Evolutionary conservation across 2,329 filamentous ascomycete genomes (phyloP), one percentile per base, ranked within the genome.

Genomic region (Lachnellula cervina): DNA sequence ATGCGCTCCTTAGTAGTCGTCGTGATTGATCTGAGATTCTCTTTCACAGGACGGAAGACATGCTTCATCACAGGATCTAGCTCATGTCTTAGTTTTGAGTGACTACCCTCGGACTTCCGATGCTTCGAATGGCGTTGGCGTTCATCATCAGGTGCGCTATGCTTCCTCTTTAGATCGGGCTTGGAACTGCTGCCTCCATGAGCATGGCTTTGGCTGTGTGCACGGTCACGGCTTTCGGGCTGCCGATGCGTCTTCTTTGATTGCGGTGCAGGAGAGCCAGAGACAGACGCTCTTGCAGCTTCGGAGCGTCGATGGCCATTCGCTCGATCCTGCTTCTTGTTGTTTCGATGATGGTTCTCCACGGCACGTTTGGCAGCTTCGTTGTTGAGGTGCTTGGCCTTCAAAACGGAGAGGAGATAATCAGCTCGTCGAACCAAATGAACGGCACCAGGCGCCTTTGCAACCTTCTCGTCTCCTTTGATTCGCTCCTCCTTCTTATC

Each of bases 381-480:
- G 67, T 96, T 89, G 59, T 84, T 84, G 2, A 85, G 87, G 72
- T 95, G 90, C 68, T 96, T 85, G 13, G 83, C 90, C 69, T 93
- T 90, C 58, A 99, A 77, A 1, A 99, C 91, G n/a, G 91, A 96
- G 42, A 99, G 80, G 14, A 99, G 81, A 69, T 99, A 99, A 68
- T 97, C 94, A 9, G 93, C 89, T 57, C 94, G 88, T 48, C 94
- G 90, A 52, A 97, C 93, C 45, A 99, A 84, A 70, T 99, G 94
- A 28, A 99, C 94, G 21, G 94, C 93, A n/a, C 94, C 94, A 4
- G 94, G 94, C 2, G 93, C 96, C 67, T 96, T 95, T 37, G 89
- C 89, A 17, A 79, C 79, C 66, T 84, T 84, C 60, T 82, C 75
- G 17, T 90, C 87, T 16, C 77, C 83, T 66, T 90, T 90, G 67